Base-by-base conservation (phyloP, 2,329 filamentous ascomycete genomes). In the Juglanconis sp. region DNA sequence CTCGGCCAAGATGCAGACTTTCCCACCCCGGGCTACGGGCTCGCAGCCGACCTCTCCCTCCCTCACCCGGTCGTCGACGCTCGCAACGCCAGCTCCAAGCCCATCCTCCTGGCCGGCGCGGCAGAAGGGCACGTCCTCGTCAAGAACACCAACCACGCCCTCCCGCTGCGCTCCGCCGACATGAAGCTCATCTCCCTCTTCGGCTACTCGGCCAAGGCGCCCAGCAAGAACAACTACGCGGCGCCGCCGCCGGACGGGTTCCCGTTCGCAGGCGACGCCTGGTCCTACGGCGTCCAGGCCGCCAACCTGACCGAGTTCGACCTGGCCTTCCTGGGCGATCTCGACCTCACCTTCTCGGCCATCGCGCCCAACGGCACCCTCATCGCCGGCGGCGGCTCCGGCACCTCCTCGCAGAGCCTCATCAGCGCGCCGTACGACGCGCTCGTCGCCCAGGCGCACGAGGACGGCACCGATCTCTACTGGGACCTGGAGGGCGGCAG, bases 321-420 rank as follows among this genome's bases (percentile, higher is more conserved):
- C 34, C 53, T 60, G 35, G 64, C 71, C 56, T 72, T 65, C 58
- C 30, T 64, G 34, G 50, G 63, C n/a, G 49, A 58, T 9, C 38
- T 49, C 9, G 59, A 63, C 8, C 60, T 50, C n/a, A 65, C 65
- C 13, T 34, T 3, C 40, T 53, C 40, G 11, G 10, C 38, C 5
- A 72, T 74, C 51, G 76, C 73, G 8, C 68, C 72, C 63, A 68
- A 75, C 4, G 85, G 85, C 10, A 87, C 85, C 1, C 76, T 92
- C 2, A 89, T 85, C 44, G 91, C 92, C 86, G 86, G 85, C 10
- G 94, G 91, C 90, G 91, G 91, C 4, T 90, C 87, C 4, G 91
- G 91, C 58, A 88, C 85, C 1, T 79, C 89, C 6, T 84, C 88
- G 60, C 90, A 90, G 71, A 88, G 90, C 0, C 94, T 94, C 69